phyloP scores from a whole-genome alignment of 2,329 filamentous ascomycete species.

The Talaromyces pinophilus region DNA sequence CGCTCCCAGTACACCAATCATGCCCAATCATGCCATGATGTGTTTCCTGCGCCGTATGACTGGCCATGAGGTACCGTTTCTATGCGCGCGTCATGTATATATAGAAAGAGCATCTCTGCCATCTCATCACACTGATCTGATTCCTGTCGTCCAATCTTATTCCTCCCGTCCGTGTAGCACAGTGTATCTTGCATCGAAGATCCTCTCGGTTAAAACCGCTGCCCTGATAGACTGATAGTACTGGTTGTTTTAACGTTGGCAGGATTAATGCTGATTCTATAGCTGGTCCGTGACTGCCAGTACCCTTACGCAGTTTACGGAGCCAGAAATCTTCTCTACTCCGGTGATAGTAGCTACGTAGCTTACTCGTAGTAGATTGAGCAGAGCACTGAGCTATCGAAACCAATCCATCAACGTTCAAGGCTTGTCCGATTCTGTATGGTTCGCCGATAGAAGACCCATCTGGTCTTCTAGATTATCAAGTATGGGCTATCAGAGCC shows the following conservation, averaged over 20 bases:
- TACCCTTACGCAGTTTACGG: neutral
- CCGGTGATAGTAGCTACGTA: neutral
- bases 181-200: slow-evolving; percentile 1
- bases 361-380: neutral
- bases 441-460: neutral
- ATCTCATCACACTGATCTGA: slow-evolving; percentile 6
- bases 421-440: slow-evolving; percentile 5
- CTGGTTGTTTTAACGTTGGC: neutral
- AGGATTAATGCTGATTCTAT: neutral
- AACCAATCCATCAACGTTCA: slow-evolving; percentile 1
- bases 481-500: neutral
- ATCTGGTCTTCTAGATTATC: neutral
- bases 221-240: neutral
- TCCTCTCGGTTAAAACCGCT: neutral
- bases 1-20: neutral
- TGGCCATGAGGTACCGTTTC: slow-evolving; percentile 1
- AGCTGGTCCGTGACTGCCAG: neutral
- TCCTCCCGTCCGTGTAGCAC: neutral
- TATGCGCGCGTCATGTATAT: neutral
- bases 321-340: neutral
- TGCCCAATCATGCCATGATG: no score
- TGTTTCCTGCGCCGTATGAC: slow-evolving; percentile 5
- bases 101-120: slow-evolving; percentile 9
- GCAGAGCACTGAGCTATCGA: slow-evolving; percentile 1
- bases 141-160: neutral